Evolutionary conservation across 2,329 filamentous ascomycete genomes (phyloP).

Genomic region (Chrysoporthe deuterocubensis): DNA sequence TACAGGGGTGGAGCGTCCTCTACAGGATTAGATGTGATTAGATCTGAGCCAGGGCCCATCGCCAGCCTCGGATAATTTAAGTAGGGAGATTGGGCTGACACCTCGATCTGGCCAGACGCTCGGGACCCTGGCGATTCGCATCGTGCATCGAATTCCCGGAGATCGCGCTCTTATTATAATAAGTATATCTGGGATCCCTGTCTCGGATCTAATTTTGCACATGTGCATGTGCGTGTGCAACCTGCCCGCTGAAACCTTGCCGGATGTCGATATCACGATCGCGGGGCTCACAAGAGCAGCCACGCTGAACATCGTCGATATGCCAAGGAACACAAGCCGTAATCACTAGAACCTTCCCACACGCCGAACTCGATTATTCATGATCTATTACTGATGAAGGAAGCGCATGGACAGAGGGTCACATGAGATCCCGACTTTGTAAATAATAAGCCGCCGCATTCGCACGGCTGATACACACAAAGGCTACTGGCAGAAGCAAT

Average conservation of each 20-base stretch:
- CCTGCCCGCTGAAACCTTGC: neutral
- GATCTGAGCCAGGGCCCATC: neutral
- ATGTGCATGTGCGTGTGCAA: neutral
- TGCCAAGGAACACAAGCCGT: neutral
- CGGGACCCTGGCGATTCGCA: slow-evolving; percentile 8
- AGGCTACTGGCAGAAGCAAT: neutral
- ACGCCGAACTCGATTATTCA: neutral
- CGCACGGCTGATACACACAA: neutral
- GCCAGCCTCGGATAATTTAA: neutral
- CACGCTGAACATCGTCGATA: neutral
- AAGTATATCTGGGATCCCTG: neutral
- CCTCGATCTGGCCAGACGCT: neutral
- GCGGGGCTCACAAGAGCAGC: neutral
- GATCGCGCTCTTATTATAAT: neutral
- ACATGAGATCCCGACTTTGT: neutral
- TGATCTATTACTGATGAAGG: neutral
- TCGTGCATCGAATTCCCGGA: neutral
- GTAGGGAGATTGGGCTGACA: neutral
- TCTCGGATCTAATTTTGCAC: neutral
- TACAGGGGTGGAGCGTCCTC: neutral
- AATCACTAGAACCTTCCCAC: neutral
- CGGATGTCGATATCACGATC: neutral
- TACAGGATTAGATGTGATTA: neutral
- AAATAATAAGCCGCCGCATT: neutral
- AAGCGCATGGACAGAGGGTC: neutral